These are phyloP conservation scores for apple (Malus domestica) DNA, from an alignment of 306 rosid species.

Conservation along the genomic window ASM211411v1 NC_041805.1:1587001-1587500, in stretches of 20 bases:
- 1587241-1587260: conserved; percentile 85
- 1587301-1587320: conserved; percentile 90
- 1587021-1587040: not conserved
- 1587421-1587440: not conserved
- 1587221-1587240: conserved; percentile 85
- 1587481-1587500: conserved; percentile 85
- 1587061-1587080: not conserved
- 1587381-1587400: not conserved
- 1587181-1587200: conserved; percentile 97
- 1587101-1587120: conserved; percentile 1
- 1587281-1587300: conserved; percentile 94
- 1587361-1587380: not conserved
- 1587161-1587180: conserved; percentile 95
- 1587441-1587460: conserved; percentile 5
- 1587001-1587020: too few species aligned
- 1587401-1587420: not conserved
- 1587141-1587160: conserved; percentile 94
- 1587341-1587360: conserved; percentile 63
- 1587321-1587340: conserved; percentile 94
- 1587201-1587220: conserved; percentile 95
- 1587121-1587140: conserved; percentile 9
- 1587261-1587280: conserved; percentile 97
- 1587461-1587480: conserved; percentile 92
- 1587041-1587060: not conserved
- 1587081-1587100: not conserved